phyloP scores from a whole-genome alignment of 805 yeast species.

The Hanseniaspora singularis region DNA sequence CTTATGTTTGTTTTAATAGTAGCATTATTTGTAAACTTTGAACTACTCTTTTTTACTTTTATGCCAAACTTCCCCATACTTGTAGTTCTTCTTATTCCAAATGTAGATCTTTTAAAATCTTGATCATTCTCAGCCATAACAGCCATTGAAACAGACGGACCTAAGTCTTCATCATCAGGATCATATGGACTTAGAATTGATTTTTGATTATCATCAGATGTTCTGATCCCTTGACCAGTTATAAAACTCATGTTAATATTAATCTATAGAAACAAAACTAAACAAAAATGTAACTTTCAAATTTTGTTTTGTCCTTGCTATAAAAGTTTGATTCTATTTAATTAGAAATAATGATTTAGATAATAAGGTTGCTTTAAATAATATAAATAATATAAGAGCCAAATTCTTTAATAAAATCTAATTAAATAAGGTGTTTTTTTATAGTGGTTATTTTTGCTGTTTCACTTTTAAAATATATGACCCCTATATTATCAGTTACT shows the following conservation, averaged over 20 bases:
- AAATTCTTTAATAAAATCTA: no score
- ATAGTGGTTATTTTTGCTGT: no score
- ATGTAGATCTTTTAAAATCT: slow-evolving; percentile 58
- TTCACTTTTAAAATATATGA: no score
- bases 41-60: slow-evolving; percentile 31
- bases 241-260: slow-evolving; percentile 2
- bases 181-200: slow-evolving; percentile 12
- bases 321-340: no score
- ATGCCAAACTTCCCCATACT: slow-evolving; percentile 69
- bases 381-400: no score
- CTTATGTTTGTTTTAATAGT: neutral
- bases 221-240: neutral
- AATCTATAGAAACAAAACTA: no score
- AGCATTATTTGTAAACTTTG: neutral
- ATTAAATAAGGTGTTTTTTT: no score
- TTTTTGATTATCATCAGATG: neutral
- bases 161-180: slow-evolving; percentile 26
- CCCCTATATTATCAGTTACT: no score
- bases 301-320: no score
- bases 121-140: slow-evolving; percentile 61
- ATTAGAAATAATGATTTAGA: no score
- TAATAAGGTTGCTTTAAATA: no score
- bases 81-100: slow-evolving; percentile 67
- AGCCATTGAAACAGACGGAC: slow-evolving; percentile 36
- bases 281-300: no score